Base-by-base conservation (phyloP, 495 filamentous ascomycete species). In the Parathielavia appendiculata region DNA sequence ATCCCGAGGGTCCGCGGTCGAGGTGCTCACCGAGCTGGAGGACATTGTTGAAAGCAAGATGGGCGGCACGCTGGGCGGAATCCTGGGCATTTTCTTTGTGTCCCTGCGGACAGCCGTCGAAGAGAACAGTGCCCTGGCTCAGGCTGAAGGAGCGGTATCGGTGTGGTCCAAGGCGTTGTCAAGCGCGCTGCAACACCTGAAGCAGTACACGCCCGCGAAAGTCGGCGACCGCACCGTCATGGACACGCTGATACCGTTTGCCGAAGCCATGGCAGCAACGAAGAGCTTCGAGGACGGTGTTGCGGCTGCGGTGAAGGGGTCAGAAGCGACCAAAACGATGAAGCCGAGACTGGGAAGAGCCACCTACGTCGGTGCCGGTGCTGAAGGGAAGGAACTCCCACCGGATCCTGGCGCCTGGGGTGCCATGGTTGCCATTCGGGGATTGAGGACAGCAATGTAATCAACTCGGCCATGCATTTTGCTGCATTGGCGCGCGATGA, bases 361-460 rank as follows among this genome's bases (percentile, higher is more conserved):
- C 19, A 83, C 80, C 2, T 86, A 86, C 67, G 75, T 85, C 14
- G 82, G 79, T 2, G 79, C 71, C 0, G 73, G 70, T 2, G 63
- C 67, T 11, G 75, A 70, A 26, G 72, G 73, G 56, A 71, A 71
- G 57, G 74, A 78, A 32, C 55, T 79, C 46, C 75, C 76, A 14
- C 82, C 82, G 3, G 82, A 86, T 63, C 83, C 83, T 9, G 83
- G 83, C 38, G 83, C 83, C 10, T 84, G 79, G 79, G 83, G 81
- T 1, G 78, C 78, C 23, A 82, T 80, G 73, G 79, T 83, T 6
- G 82, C 75, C 55, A 76, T 86, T 56, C 71, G 71, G 62, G 83
- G 82, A 0, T 60, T 84, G 54, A 63, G 66, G 54, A 62, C 47
- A 16, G 63, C 57, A 5, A 40, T 56, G 38, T 57, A 46, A 54